Evolutionary conservation across 2,329 filamentous ascomycete genomes (phyloP), one percentile per base, ranked within the genome.

Genomic region (Remersonia thermophila): DNA sequence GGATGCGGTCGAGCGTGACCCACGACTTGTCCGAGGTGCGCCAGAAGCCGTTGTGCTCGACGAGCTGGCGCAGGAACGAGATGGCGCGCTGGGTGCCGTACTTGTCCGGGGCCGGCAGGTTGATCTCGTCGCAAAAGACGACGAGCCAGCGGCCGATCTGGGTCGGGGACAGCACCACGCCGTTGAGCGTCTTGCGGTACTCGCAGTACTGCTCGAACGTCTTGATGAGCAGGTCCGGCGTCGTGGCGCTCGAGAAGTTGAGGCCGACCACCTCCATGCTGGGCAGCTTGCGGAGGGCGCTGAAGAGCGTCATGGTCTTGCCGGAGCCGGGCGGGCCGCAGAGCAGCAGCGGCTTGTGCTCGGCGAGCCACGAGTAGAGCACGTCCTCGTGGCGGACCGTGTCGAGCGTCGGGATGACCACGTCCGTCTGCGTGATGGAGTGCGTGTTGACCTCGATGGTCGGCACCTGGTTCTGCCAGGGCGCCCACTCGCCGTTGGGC

Each of bases 281-380:
- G 3, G 89, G 89, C 39, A 98, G 68, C 61, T 98, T 98, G 46
- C 91, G 80, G 36, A 99, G 74, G 25, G 91, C 91, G 55, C 89
- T 95, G 66, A 99, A 99, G 10, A 99, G 67, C 9, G 91, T 99
- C 91, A 99, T 99, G 4, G 91, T 99, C 67, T 99, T 99, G 69
- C 91, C 91, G 35, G 91, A 98, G 65, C 91, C 91, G 40, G 91
- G 91, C 55, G 91, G 93, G 58, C 91, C 93, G 56, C 91, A 99
- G 12, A 99, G 80, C 35, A 99, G 67, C 13, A 99, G 69, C 10
- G 93, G 91, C 64, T 98, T 98, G 57, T 99, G 91, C 58, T 99
- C 91, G 12, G 93, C 91, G 30, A 99, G 75, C 91, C 91, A 98
- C 3, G 93, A 98, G 65, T 98, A 98, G 12, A 99, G 70, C n/a